A percentile compares a stretch with the other conserved stretches of the same genome.
These are phyloP conservation scores for Colletotrichum destructivum DNA, from an alignment of 2,329 filamentous ascomycete genomes.

Conservation along the genomic window DNA sequence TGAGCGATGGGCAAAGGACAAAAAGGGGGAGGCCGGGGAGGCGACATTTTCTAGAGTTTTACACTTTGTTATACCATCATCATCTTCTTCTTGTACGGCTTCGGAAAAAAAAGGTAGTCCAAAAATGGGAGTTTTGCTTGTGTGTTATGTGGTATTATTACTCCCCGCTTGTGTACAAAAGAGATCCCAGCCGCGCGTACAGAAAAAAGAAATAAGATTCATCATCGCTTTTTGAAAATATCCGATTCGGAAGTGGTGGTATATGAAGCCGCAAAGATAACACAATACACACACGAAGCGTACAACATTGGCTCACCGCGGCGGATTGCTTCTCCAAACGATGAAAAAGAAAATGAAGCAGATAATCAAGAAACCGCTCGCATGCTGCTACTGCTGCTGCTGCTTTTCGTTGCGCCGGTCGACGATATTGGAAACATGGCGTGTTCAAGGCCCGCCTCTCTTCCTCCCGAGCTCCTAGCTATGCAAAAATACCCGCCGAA, in stretches of 20 bases:
- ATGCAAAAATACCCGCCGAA: conserved; percentile 42
- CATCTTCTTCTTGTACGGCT: conserved; percentile 41
- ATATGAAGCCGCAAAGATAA: neutral
- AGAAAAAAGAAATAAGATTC: neutral
- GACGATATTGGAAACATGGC: conserved; percentile 25
- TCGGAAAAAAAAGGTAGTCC: conserved; percentile 41
- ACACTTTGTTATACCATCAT: conserved; percentile 40
- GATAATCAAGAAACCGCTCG: too few relatives aligned
- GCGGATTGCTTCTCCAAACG: too few relatives aligned
- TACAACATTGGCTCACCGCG: neutral
- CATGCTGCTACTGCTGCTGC: neutral
- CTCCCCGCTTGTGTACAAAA: neutral
- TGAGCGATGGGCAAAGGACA: neutral
- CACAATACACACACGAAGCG: neutral
- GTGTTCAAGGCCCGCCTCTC: neutral
- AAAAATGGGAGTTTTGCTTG: conserved; percentile 43
- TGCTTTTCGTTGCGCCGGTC: neutral
- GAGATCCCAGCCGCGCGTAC: neutral
- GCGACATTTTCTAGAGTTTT: conserved; percentile 28
- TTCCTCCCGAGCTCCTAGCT: conserved; percentile 43
- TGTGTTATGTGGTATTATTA: neutral
- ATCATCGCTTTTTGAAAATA: neutral
- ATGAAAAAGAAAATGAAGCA: too few relatives aligned
- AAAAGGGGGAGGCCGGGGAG: neutral
- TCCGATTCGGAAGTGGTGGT: neutral